Conservation (phyloP, 2,329 filamentous ascomycete genomes). For the Orbilia blumenaviensis region DNA sequence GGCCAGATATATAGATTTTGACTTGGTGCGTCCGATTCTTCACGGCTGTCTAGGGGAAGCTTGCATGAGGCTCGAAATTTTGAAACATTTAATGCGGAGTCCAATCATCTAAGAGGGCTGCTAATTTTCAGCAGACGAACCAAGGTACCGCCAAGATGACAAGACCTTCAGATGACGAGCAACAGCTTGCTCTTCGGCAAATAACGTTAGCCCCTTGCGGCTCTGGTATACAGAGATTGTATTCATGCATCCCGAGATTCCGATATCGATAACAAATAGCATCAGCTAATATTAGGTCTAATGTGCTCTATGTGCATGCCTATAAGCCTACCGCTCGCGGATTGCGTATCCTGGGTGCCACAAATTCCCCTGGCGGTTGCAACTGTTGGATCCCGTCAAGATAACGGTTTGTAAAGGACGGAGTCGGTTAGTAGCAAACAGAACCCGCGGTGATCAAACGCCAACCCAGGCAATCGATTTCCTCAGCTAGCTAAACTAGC, state of each 20-base stretch:
- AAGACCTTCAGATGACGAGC: neutral
- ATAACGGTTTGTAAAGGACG: neutral
- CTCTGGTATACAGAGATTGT: neutral
- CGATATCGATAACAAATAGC: constrained; percentile 14
- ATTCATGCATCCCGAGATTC: neutral
- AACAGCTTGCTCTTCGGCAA: constrained; percentile 6
- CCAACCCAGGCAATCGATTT: neutral
- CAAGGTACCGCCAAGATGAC: too few species aligned
- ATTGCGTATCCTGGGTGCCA: neutral
- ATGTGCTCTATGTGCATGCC: neutral
- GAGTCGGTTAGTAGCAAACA: neutral
- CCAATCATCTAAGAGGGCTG: too few species aligned
- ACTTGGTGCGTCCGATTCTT: too few species aligned
- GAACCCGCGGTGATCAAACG: neutral
- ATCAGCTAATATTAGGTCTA: constrained; percentile 4
- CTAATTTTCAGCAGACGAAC: neutral
- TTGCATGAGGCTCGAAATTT: too few species aligned
- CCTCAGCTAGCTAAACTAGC: too few species aligned
- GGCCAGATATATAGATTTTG: too few species aligned
- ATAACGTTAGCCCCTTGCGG: neutral
- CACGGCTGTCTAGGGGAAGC: too few species aligned
- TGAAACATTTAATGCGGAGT: too few species aligned
- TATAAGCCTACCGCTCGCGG: too few species aligned
- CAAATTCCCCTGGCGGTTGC: neutral
- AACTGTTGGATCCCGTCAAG: neutral